Conservation (phyloP, 208 protist genomes). For the Acanthamoeba divionensis region DNA sequence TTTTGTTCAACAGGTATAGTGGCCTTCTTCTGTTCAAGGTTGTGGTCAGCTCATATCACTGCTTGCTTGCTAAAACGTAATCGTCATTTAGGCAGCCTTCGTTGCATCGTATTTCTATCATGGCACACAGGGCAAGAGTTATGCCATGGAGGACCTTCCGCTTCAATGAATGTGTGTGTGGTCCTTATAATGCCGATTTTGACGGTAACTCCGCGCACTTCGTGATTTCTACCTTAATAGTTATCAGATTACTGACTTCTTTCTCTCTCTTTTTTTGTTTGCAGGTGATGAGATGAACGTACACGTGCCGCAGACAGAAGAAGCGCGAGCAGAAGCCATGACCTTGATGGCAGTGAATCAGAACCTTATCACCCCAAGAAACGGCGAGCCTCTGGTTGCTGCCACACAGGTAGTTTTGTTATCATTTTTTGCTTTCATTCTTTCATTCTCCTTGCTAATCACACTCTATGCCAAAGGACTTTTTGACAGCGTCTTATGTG, state of each 20-base stretch:
- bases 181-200: constrained; percentile 99
- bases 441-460: not conserved
- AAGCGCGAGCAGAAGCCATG: constrained; percentile 96
- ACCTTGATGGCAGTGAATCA: constrained; percentile 92
- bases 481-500: constrained; percentile 40
- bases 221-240: not conserved
- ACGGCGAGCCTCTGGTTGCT: constrained; percentile 96
- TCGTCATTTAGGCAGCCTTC: no score
- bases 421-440: not conserved
- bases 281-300: constrained; percentile 99
- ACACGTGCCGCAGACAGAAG: constrained; percentile 98
- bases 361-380: constrained; percentile 97
- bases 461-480: constrained; percentile 10
- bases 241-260: no score
- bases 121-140: constrained; percentile 91
- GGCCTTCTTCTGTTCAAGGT: no score
- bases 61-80: no score
- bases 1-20: constrained; percentile 99
- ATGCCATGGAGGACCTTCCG: constrained; percentile 97
- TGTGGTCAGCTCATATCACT: no score
- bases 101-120: constrained; percentile 98
- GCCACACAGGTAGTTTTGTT: constrained; percentile 90
- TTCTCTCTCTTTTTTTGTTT: not conserved
- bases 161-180: constrained; percentile 98
- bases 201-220: constrained; percentile 82